phyloP scores from a whole-genome alignment of 2,329 filamentous ascomycete genomes.

The Trichophyton benhamiae region DNA sequence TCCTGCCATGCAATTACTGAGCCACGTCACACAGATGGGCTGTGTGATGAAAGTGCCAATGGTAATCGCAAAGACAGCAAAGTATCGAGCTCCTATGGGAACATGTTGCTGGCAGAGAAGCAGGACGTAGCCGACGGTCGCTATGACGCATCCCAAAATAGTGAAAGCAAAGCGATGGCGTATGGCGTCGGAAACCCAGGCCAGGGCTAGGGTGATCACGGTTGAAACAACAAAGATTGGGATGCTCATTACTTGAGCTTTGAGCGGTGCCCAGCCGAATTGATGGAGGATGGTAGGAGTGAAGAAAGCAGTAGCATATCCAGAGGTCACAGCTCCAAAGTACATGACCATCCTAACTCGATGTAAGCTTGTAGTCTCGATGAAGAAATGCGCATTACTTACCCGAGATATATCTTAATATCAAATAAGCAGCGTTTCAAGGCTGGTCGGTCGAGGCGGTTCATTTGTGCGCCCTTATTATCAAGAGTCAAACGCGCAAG shows the following conservation, averaged over 20 bases:
- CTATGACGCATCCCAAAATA: slow-evolving; percentile 38
- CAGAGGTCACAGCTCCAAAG: slow-evolving; percentile 46
- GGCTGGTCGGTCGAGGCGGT: slow-evolving; percentile 40
- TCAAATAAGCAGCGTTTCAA: slow-evolving; percentile 37
- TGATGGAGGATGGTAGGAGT: slow-evolving; percentile 35
- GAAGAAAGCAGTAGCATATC: slow-evolving; percentile 35
- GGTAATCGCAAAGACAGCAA: slow-evolving; percentile 44
- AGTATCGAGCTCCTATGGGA: slow-evolving; percentile 40
- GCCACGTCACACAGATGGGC: slow-evolving; percentile 45
- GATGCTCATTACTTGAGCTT: slow-evolving; percentile 39
- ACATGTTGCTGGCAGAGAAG: slow-evolving; percentile 39
- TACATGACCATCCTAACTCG: slow-evolving; percentile 43
- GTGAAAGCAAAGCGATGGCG: slow-evolving; percentile 45
- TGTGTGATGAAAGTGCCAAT: slow-evolving; percentile 44
- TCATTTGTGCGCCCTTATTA: slow-evolving; percentile 38
- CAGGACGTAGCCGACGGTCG: slow-evolving; percentile 44
- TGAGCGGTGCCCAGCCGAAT: slow-evolving; percentile 44
- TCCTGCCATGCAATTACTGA: slow-evolving; percentile 45
- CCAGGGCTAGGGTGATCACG: slow-evolving; percentile 41
- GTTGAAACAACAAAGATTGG: slow-evolving; percentile 53
- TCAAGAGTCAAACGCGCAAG: slow-evolving; percentile 33
- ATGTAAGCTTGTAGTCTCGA: neutral
- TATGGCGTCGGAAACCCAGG: slow-evolving; percentile 40
- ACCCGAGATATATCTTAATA: slow-evolving; percentile 24
- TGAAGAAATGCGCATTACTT: neutral